These are phyloP conservation scores for Termitomyces sp. DNA, from an alignment of 768 basidiomycete species.

Conservation along the genomic window DNA sequence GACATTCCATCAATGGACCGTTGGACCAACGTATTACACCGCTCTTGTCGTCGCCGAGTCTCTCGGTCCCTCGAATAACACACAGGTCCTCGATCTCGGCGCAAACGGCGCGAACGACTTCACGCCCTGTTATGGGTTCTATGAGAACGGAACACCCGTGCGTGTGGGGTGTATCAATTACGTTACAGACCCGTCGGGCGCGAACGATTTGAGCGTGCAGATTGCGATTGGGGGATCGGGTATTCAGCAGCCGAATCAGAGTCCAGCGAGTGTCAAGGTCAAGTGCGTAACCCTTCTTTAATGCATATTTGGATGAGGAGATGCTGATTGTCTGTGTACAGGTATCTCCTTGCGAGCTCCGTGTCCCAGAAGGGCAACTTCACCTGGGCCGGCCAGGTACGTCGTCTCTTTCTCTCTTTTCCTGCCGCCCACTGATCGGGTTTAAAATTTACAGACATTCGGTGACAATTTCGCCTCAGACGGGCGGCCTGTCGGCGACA, in stretches of 20 bases:
- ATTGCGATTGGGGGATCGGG: conserved; percentile 38
- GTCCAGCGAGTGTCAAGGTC: conserved; percentile 45
- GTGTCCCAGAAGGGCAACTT: conserved; percentile 52
- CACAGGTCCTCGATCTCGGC: conserved; percentile 62
- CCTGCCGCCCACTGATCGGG: too few species aligned
- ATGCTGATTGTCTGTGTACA: neutral
- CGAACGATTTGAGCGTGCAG: conserved; percentile 44
- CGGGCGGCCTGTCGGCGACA: conserved; percentile 54
- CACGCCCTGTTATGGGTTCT: conserved; percentile 70
- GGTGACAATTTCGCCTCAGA: conserved; percentile 60
- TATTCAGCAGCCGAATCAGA: conserved; percentile 1
- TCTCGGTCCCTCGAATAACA: conserved; percentile 54
- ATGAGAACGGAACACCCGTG: conserved; percentile 59
- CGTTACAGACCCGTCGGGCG: conserved; percentile 54
- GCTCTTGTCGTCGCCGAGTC: conserved; percentile 65
- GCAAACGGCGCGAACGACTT: conserved; percentile 36
- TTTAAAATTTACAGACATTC: conserved; percentile 41
- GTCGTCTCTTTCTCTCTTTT: neutral
- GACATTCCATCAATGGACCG: conserved; percentile 61
- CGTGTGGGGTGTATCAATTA: conserved; percentile 72
- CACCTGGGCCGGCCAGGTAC: conserved; percentile 58
- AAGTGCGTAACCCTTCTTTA: conserved; percentile 31
- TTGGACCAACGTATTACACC: conserved; percentile 72
- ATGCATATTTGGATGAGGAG: too few species aligned
- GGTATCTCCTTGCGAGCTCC: conserved; percentile 36